A percentile compares a stretch with the other conserved stretches of the same genome.
Evolutionary conservation across 1,139 yeast species (phyloP).

Genomic region (Pichia sp.): DNA sequence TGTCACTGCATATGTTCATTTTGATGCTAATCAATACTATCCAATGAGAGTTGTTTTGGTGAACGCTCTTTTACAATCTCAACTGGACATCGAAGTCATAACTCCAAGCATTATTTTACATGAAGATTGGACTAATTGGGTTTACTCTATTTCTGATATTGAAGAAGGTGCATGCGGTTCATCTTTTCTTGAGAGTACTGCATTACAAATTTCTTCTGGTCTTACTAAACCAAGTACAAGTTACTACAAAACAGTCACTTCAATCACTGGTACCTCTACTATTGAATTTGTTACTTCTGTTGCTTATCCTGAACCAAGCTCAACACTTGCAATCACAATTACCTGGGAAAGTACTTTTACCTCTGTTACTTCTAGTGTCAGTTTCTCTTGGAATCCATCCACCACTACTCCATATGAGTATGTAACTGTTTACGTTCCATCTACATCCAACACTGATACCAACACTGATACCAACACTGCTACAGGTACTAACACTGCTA

Average conservation of each 20-base stretch:
- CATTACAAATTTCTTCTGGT: no score
- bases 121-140: conserved; percentile 4
- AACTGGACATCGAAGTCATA: not conserved
- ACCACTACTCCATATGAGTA: conserved; percentile 2
- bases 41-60: conserved; percentile 16
- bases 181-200: not conserved
- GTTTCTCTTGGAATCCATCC: not conserved
- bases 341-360: not conserved
- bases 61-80: no score
- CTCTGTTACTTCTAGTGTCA: not conserved
- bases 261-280: not conserved
- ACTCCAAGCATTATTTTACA: not conserved
- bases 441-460: no score
- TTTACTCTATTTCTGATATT: not conserved
- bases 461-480: no score
- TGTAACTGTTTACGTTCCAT: conserved; percentile 1
- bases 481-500: no score
- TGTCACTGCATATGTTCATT: not conserved
- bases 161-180: not conserved
- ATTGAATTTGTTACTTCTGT: conserved; percentile 4
- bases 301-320: conserved; percentile 3
- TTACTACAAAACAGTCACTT: not conserved
- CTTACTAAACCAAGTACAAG: not conserved
- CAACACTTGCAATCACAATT: not conserved
- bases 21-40: conserved; percentile 10